These are phyloP conservation scores for Xylariaceae sp. DNA, from an alignment of 2,329 filamentous ascomycete species.

Conservation along the genomic window DNA sequence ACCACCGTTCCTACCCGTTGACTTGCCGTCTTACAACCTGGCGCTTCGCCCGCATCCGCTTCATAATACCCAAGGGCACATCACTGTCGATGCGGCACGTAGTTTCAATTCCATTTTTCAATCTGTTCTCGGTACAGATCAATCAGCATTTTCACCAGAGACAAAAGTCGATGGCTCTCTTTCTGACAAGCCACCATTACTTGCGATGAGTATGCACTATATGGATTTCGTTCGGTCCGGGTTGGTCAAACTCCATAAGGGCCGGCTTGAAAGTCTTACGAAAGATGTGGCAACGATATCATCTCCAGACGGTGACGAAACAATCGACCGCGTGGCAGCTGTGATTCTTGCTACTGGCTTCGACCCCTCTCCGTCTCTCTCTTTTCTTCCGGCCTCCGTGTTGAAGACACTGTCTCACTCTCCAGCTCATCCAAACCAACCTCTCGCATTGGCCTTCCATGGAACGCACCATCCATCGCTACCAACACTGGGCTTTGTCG, in stretches of 20 bases:
- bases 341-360: constrained; percentile 77
- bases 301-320: constrained; percentile 19
- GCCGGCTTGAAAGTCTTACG: constrained; percentile 41
- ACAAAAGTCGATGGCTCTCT: constrained; percentile 40
- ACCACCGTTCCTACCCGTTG: constrained; percentile 67
- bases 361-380: constrained; percentile 60
- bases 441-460: constrained; percentile 66
- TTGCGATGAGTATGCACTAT: constrained; percentile 71
- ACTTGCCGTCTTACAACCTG: constrained; percentile 70
- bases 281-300: constrained; percentile 37
- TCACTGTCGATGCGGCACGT: constrained; percentile 56
- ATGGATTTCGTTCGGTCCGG: constrained; percentile 69
- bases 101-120: constrained; percentile 52
- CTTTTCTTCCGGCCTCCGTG: constrained; percentile 59
- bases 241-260: constrained; percentile 50
- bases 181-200: constrained; percentile 55
- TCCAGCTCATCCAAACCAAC: constrained; percentile 51
- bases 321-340: constrained; percentile 58
- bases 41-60: constrained; percentile 59
- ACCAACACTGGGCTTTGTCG: constrained; percentile 71
- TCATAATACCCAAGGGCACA: constrained; percentile 61
- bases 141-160: constrained; percentile 47
- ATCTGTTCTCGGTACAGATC: constrained; percentile 50
- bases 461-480: constrained; percentile 60
- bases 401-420: constrained; percentile 58